Conservation (phyloP, 352 stramenopile species). For the Phytophthora uliginosa region DNA sequence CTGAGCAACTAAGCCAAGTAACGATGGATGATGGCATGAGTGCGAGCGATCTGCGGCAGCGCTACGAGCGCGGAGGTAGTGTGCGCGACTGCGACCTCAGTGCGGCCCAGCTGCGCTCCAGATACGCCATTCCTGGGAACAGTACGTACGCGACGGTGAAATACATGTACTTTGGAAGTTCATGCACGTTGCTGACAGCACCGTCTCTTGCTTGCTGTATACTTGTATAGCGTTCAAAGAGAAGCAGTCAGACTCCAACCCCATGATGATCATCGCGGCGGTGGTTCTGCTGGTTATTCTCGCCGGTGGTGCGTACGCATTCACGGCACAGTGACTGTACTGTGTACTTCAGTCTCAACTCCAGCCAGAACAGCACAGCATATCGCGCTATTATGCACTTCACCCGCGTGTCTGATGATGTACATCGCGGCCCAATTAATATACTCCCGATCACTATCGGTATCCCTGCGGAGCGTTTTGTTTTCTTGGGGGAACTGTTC, state of each 20-base stretch:
- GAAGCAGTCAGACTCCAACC: conserved; percentile 56
- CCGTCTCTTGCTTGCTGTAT: neutral
- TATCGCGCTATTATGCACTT: neutral
- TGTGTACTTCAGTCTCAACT: neutral
- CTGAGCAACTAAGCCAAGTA: conserved; percentile 1
- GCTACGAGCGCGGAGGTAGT: conserved; percentile 78
- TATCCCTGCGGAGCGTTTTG: neutral
- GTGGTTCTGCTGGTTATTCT: conserved; percentile 62
- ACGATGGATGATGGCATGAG: conserved; percentile 70
- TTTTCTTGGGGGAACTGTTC: too few relatives aligned
- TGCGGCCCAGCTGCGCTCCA: conserved; percentile 76
- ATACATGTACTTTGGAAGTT: neutral
- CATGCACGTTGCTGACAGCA: neutral
- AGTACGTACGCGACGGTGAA: conserved; percentile 57
- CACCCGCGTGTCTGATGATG: neutral
- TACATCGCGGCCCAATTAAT: neutral
- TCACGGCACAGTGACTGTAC: conserved; percentile 36
- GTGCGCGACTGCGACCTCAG: conserved; percentile 85
- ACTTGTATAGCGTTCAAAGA: conserved; percentile 67
- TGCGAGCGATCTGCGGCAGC: conserved; percentile 74
- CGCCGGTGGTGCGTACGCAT: conserved; percentile 64
- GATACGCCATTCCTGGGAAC: conserved; percentile 86
- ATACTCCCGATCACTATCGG: neutral
- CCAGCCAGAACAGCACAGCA: neutral
- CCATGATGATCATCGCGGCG: conserved; percentile 59